Percentiles rank a stretch among this genome's conserved stretches.
Evolutionary conservation across 2,329 filamentous ascomycete species (phyloP).

Genomic region (Arthrobotrys pseudoclavata): DNA sequence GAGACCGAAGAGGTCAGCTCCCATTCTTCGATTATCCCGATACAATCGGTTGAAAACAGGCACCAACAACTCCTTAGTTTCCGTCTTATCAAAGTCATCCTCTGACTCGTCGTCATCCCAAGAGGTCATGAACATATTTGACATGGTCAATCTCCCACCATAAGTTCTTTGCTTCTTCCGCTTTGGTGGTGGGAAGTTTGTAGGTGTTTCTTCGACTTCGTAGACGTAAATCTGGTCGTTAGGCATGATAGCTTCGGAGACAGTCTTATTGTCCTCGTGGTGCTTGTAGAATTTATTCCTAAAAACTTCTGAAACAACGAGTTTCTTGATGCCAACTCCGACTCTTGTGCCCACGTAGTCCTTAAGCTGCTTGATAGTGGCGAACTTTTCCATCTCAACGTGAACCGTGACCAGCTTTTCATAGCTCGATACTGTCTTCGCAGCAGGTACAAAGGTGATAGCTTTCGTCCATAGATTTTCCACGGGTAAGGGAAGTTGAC

Average conservation of each 20-base stretch:
- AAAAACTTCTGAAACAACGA: conserved; percentile 88
- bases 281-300: conserved; percentile 87
- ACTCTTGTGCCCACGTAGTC: conserved; percentile 77
- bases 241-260: conserved; percentile 78
- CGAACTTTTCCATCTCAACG: conserved; percentile 84
- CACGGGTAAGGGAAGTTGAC: conserved; percentile 90
- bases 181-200: conserved; percentile 78
- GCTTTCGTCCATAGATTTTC: conserved; percentile 83
- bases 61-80: conserved; percentile 68
- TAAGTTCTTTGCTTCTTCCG: conserved; percentile 66
- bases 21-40: conserved; percentile 56
- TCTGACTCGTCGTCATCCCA: conserved; percentile 65
- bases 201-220: conserved; percentile 83
- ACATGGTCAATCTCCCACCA: conserved; percentile 63
- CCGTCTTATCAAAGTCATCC: conserved; percentile 67
- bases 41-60: conserved; percentile 69
- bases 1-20: conserved; percentile 61
- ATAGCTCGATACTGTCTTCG: conserved; percentile 71
- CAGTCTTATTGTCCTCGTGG: conserved; percentile 77
- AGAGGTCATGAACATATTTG: conserved; percentile 58
- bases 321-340: conserved; percentile 75
- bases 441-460: conserved; percentile 82
- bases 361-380: conserved; percentile 77
- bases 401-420: conserved; percentile 72
- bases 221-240: conserved; percentile 78